phyloP scores from a whole-genome alignment of 805 yeast species.

The Soucietia sequanensis region DNA sequence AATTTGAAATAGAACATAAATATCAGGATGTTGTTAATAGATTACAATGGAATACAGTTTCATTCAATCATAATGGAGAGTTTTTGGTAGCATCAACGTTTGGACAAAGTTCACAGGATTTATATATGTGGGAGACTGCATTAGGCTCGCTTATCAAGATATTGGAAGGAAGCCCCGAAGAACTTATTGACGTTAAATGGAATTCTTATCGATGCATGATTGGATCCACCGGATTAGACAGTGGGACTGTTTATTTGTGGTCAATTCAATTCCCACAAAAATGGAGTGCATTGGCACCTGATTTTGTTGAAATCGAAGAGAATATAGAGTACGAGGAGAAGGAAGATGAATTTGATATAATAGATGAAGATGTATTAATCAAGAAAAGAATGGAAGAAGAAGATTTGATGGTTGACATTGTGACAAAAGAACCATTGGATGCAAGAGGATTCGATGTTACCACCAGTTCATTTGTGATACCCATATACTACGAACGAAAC shows the following conservation, averaged over 20 bases:
- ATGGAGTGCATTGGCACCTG: conserved; percentile 97
- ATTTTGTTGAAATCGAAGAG: conserved; percentile 91
- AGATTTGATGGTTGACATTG: conserved; percentile 60
- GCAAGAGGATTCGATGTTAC: conserved; percentile 66
- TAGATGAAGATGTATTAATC: conserved; percentile 62
- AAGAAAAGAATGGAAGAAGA: conserved; percentile 65
- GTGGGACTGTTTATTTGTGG: conserved; percentile 84
- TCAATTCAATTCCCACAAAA: conserved; percentile 78
- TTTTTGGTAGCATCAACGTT: conserved; percentile 86
- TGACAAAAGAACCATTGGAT: conserved; percentile 60
- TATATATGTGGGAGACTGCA: conserved; percentile 89
- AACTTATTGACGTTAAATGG: conserved; percentile 84
- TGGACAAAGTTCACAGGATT: conserved; percentile 80
- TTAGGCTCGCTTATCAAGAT: conserved; percentile 88
- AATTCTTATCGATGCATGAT: conserved; percentile 71
- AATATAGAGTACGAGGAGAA: conserved; percentile 83
- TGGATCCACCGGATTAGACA: conserved; percentile 81
- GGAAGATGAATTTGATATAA: conserved; percentile 89
- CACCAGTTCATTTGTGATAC: conserved; percentile 59
- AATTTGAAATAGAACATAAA: conserved; percentile 69
- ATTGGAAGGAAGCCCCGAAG: conserved; percentile 88
- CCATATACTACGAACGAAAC: conserved; percentile 37
- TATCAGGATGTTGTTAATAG: conserved; percentile 89
- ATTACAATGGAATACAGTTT: conserved; percentile 82
- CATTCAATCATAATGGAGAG: conserved; percentile 72